Base-by-base conservation (phyloP, 2,329 filamentous ascomycete genomes). In the Xylaria arbuscula region DNA sequence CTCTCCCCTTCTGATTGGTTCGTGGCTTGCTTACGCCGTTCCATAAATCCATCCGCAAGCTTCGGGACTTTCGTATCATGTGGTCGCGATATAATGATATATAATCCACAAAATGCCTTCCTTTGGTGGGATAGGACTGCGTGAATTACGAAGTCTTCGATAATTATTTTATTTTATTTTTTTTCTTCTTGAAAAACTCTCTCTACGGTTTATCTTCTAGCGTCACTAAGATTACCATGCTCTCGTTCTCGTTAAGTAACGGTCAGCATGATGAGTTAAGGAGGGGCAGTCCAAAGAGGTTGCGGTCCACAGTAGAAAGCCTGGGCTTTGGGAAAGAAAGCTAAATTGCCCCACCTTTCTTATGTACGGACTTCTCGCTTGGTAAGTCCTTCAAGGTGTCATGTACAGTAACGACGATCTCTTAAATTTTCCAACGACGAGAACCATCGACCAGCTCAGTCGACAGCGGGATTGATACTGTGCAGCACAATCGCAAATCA, bases 1-100 rank as follows among this genome's bases (percentile, higher is more conserved):
- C 38, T 55, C 32, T 1, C 3, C 15, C 2, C 3, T 3, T 55
- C 34, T 66, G 19, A 66, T 69, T 69, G 67, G 67, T 15, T 3
- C 11, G 2, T 45, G 8, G 19, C 9, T 4, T 51, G 3, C n/a
- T 53, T n/a, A 32, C 28, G 42, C 61, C 40, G 59, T 40, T 47
- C 38, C 28, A 55, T 5, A 28, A 28, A 17, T 9, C 6, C 28
- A 24, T 8, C 10, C 3, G 28, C 22, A 22, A 11, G 15, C 11
- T 64, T 9, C 13, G 40, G 40, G 15, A 42, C 17, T 28, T 28
- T 42, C 17, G 36, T 59, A 61, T 64, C 61, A 48, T 56, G 36
- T 56, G 34, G 34, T 40, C 53, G 9, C n/a, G n/a, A 57, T 11
- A 64, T 34, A 40, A 9, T 40, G 13, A 40, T 28, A 13, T 40